Evolutionary conservation across 345 rosid species (phyloP).

Genomic region (Arabidopsis arenosa): DNA sequence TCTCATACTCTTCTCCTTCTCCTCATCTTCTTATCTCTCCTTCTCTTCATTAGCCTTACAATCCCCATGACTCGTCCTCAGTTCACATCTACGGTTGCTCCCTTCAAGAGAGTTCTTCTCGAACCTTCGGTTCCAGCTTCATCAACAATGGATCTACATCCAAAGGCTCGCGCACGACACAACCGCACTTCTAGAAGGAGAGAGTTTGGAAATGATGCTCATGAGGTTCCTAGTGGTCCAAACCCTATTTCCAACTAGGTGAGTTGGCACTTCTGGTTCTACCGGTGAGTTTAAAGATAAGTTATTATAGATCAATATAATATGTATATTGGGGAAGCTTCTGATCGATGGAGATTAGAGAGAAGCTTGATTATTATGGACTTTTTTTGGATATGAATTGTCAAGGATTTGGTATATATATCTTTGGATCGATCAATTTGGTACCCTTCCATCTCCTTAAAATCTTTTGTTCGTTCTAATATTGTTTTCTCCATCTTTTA

Average conservation of each 20-base stretch:
- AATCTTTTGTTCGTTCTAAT: constrained; percentile 30
- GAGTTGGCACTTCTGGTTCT: constrained; percentile 29
- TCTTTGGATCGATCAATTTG: constrained; percentile 32
- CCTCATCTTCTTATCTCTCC: constrained; percentile 49
- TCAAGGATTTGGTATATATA: constrained; percentile 43
- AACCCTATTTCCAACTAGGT: constrained; percentile 90
- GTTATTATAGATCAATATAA: constrained; percentile 33
- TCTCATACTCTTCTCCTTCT: constrained; percentile 38
- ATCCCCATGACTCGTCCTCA: constrained; percentile 42
- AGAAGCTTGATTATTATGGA: constrained; percentile 26
- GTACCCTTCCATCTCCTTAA: constrained; percentile 23
- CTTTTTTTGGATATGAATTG: constrained; percentile 19
- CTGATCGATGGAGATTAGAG: constrained; percentile 32
- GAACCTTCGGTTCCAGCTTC: constrained; percentile 48
- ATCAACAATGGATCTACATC: constrained; percentile 51
- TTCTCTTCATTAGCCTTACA: constrained; percentile 51
- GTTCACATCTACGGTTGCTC: constrained; percentile 24
- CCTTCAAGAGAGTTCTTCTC: constrained; percentile 60
- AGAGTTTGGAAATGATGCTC: constrained; percentile 60
- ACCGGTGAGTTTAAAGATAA: constrained; percentile 35
- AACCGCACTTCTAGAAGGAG: constrained; percentile 44
- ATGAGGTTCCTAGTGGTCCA: constrained; percentile 94
- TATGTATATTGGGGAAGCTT: constrained; percentile 35
- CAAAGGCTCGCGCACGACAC: constrained; percentile 38
- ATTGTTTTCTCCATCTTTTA: constrained; percentile 22